Percentiles rank a stretch among this genome's conserved stretches.
Evolutionary conservation across 371 early-diverging fungal genomes (phyloP).

Genomic region (Mortierella sp.): DNA sequence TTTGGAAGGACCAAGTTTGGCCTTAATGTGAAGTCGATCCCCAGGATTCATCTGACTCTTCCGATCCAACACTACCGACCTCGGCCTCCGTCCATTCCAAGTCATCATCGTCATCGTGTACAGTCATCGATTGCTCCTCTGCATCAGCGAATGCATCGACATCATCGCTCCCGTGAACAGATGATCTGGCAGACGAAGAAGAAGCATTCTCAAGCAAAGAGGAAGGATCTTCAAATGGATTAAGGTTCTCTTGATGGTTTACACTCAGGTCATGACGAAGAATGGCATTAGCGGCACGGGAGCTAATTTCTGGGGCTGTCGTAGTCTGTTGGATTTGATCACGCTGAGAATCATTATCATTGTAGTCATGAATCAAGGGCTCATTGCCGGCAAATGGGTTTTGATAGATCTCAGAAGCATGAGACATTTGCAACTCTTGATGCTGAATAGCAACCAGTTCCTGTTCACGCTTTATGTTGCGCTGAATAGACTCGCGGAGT

Average conservation of each 20-base stretch:
- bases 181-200: slow-evolving; percentile 21
- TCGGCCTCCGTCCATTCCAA: slow-evolving; percentile 54
- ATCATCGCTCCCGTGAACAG: slow-evolving; percentile 13
- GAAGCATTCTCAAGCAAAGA: slow-evolving; percentile 13
- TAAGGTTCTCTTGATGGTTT: slow-evolving; percentile 29
- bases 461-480: slow-evolving; percentile 11
- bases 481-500: slow-evolving; percentile 24
- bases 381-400: slow-evolving; percentile 32
- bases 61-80: slow-evolving; percentile 43
- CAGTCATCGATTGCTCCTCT: slow-evolving; percentile 37
- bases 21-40: slow-evolving; percentile 6
- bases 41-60: slow-evolving; percentile 52
- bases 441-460: slow-evolving; percentile 6
- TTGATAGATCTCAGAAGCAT: slow-evolving; percentile 17
- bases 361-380: slow-evolving; percentile 11
- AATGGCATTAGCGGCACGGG: slow-evolving; percentile 37
- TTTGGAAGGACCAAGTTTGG: neutral
- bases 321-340: neutral
- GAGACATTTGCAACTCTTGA: slow-evolving; percentile 16
- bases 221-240: slow-evolving; percentile 41
- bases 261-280: slow-evolving; percentile 39
- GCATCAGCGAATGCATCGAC: slow-evolving; percentile 28
- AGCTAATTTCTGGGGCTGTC: slow-evolving; percentile 8
- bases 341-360: neutral
- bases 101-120: slow-evolving; percentile 26